These are phyloP conservation scores for Jamesozyma gamospora DNA, from an alignment of 805 yeast species.

Conservation along the genomic window DNA sequence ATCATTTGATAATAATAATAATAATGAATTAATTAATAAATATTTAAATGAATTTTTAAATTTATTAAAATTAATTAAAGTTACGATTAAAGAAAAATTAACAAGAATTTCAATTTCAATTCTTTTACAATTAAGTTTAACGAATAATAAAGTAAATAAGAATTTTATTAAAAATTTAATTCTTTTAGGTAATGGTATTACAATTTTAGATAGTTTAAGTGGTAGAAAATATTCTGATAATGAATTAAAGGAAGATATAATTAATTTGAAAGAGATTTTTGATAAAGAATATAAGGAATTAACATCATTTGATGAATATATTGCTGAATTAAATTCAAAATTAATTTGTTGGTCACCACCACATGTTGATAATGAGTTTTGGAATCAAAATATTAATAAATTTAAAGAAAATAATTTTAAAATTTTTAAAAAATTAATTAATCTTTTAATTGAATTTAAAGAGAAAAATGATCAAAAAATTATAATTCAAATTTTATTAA, in stretches of 20 bases:
- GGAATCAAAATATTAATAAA: constrained; percentile 70
- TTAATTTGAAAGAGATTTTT: constrained; percentile 45
- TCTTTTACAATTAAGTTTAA: constrained; percentile 47
- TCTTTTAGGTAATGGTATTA: constrained; percentile 65
- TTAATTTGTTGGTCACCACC: constrained; percentile 84
- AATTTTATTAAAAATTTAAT: constrained; percentile 55
- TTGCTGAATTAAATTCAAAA: constrained; percentile 72
- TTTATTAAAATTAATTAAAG: constrained; percentile 49
- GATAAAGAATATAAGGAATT: constrained; percentile 65
- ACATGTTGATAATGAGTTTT: constrained; percentile 78
- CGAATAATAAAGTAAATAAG: constrained; percentile 31
- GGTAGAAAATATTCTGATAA: constrained; percentile 93
- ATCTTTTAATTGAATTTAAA: constrained; percentile 34
- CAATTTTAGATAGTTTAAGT: constrained; percentile 54
- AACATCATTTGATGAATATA: constrained; percentile 88
- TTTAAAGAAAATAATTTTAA: constrained; percentile 76
- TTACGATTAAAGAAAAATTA: constrained; percentile 85
- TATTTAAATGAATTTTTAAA: constrained; percentile 38
- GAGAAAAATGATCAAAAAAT: constrained; percentile 26
- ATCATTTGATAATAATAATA: constrained; percentile 53
- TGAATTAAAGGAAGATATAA: constrained; percentile 70
- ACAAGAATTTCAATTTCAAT: constrained; percentile 75
- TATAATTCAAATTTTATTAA: constrained; percentile 52
- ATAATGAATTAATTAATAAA: constrained; percentile 45
- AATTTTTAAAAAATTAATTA: constrained; percentile 51